phyloP scores from a whole-genome alignment of 345 rosid genomes.

The Euphorbia lathyris region DNA sequence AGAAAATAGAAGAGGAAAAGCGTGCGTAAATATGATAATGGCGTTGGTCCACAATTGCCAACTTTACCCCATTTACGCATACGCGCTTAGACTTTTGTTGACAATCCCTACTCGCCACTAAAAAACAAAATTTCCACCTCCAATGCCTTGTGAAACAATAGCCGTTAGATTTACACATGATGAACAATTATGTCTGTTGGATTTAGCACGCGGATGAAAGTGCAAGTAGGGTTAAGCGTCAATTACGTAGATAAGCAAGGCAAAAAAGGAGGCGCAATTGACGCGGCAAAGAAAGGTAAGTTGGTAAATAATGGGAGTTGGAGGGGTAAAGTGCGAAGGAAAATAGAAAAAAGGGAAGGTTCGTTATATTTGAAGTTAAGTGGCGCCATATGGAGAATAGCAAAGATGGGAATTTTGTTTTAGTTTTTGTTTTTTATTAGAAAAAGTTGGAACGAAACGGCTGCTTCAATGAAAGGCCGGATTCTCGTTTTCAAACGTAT shows the following conservation, averaged over 20 bases:
- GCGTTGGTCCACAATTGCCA: not conserved
- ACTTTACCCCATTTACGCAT: not conserved
- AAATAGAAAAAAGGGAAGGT: constrained; percentile 14
- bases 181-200: not conserved
- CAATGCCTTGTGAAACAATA: not conserved
- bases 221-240: not conserved
- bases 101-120: not conserved
- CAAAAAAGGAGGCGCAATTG: constrained; percentile 26
- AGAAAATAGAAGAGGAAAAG: not conserved
- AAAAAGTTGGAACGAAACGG: not conserved
- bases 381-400: constrained; percentile 17
- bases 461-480: no score
- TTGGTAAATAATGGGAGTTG: constrained; percentile 1
- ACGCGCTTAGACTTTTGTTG: not conserved
- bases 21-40: not conserved
- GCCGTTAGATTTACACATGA: not conserved
- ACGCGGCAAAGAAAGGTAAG: constrained; percentile 25
- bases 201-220: not conserved
- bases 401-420: not conserved
- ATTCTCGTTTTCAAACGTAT: no score
- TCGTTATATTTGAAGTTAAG: constrained; percentile 18
- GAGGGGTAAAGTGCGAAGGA: not conserved
- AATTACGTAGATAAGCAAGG: not conserved
- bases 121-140: no score
- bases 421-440: not conserved